Percentiles rank a stretch among this genome's conserved stretches.
Evolutionary conservation across 257 asterid species (phyloP).

Genomic region (Solanum etuberosum): DNA sequence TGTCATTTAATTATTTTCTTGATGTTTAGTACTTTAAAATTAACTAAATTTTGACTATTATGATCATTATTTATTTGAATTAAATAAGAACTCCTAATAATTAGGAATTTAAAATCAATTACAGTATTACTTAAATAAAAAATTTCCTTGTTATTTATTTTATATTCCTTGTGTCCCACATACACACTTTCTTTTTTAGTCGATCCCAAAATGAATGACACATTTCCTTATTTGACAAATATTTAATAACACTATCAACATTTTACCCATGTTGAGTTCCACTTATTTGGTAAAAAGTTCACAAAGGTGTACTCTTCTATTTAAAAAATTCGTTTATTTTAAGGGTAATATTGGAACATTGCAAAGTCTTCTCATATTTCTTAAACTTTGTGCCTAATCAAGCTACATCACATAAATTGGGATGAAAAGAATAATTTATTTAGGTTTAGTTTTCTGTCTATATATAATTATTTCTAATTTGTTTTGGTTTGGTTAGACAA

Average conservation of each 20-base stretch:
- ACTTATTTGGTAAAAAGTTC: not conserved
- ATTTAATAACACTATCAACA: not conserved
- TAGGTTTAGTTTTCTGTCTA: not conserved
- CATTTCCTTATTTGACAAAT: not conserved
- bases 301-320: not conserved
- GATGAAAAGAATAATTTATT: not conserved
- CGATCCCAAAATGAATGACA: not conserved
- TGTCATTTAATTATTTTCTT: not conserved
- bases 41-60: not conserved
- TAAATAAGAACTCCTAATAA: not conserved
- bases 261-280: not conserved
- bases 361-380: not conserved
- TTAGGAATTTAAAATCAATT: not conserved
- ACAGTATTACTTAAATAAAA: not conserved
- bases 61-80: not conserved
- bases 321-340: no score
- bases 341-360: not conserved
- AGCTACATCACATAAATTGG: not conserved
- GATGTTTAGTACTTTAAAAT: not conserved
- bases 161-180: not conserved
- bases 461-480: not conserved
- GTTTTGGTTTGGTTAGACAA: not conserved
- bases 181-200: not conserved
- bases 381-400: not conserved
- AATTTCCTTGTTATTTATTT: not conserved